These are phyloP conservation scores for Fulvia fulva DNA, from an alignment of 2,329 filamentous ascomycete species.

Conservation along the genomic window DNA sequence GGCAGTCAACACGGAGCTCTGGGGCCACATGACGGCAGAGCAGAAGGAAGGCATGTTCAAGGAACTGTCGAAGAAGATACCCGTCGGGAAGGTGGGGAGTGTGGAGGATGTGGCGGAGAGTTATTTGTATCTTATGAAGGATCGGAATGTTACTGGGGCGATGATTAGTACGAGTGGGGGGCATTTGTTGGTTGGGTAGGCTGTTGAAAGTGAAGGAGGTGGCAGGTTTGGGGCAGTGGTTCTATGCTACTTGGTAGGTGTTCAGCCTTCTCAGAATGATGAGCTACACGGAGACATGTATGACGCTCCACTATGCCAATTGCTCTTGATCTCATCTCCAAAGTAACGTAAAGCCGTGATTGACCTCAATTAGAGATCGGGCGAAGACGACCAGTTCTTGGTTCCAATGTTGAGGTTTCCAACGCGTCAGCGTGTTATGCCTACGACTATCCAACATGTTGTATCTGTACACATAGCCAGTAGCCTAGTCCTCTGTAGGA, in stretches of 20 bases:
- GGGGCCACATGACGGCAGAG: conserved; percentile 32
- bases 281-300: too few relatives aligned
- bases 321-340: too few relatives aligned
- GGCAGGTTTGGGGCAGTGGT: background rate
- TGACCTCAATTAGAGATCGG: too few relatives aligned
- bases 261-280: background rate
- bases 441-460: background rate
- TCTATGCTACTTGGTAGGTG: background rate
- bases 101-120: conserved; percentile 45
- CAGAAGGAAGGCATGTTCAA: conserved; percentile 26
- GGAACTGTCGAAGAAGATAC: conserved; percentile 27
- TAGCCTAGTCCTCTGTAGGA: conserved; percentile 72
- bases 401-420: background rate
- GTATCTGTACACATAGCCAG: background rate
- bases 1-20: conserved; percentile 44
- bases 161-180: conserved; percentile 38
- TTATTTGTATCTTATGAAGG: conserved; percentile 48
- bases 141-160: conserved; percentile 44
- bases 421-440: background rate
- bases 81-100: conserved; percentile 35
- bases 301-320: too few relatives aligned
- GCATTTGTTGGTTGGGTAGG: conserved; percentile 22
- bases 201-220: background rate
- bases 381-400: too few relatives aligned
- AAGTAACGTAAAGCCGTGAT: too few relatives aligned